phyloP scores from a whole-genome alignment of 1,284 basidiomycete species.

The Vanrija humicola region DNA sequence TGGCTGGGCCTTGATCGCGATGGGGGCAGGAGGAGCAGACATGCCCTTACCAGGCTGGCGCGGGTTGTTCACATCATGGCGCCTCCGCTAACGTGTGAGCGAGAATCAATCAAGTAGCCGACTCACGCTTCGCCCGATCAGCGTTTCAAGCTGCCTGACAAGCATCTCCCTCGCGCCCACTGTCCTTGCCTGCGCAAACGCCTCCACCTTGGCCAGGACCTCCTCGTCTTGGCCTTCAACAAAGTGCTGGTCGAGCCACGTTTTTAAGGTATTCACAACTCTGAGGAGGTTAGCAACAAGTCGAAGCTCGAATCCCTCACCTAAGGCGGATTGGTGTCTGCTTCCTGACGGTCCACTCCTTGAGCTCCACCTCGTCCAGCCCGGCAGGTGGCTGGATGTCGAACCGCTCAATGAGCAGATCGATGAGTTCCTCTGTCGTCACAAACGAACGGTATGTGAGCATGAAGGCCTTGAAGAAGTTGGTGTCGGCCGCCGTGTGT shows the following conservation, averaged over 20 bases:
- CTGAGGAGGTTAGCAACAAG: constrained; percentile 51
- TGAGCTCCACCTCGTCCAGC: constrained; percentile 61
- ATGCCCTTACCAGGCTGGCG: neutral
- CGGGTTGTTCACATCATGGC: neutral
- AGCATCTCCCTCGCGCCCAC: constrained; percentile 57
- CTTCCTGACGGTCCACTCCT: constrained; percentile 83
- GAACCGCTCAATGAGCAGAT: constrained; percentile 81
- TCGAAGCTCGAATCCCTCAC: constrained; percentile 52
- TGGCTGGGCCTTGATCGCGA: neutral
- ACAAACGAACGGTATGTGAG: constrained; percentile 98
- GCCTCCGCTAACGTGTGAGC: neutral
- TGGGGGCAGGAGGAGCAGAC: constrained; percentile 33
- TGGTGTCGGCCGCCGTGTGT: constrained; percentile 64
- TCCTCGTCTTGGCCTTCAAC: constrained; percentile 75
- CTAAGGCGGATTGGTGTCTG: constrained; percentile 82
- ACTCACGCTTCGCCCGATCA: constrained; percentile 63
- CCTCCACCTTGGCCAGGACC: constrained; percentile 71
- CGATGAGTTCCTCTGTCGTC: constrained; percentile 75
- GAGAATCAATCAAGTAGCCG: neutral
- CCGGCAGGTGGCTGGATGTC: constrained; percentile 70
- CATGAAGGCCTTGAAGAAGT: constrained; percentile 87
- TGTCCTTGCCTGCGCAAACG: constrained; percentile 63
- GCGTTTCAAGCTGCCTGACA: constrained; percentile 65
- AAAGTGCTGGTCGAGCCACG: constrained; percentile 74
- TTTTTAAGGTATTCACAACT: constrained; percentile 76